Evolutionary conservation across 192 early-diverging fungal genomes (phyloP), one percentile per base, ranked within the genome.

Genomic region (Coemansia sp.): DNA sequence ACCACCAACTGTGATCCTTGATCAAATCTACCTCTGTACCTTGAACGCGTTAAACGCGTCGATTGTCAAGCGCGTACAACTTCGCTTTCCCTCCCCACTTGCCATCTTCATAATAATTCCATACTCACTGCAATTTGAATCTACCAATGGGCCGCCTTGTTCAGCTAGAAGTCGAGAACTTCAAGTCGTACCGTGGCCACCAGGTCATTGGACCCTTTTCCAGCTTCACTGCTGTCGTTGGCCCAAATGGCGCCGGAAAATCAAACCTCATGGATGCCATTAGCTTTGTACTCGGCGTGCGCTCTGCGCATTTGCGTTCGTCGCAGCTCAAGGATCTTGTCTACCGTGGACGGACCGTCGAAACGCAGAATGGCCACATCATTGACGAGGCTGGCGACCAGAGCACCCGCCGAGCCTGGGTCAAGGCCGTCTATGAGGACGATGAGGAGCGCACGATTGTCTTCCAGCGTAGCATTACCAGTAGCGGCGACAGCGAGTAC

Each of bases 261-360:
- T 98, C 96, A 19, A 99, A 99, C 73, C 85, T 98, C 21, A 99
- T 99, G 96, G 98, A 99, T 75, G 98, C 98, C 42, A 96, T 99
- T 72, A 93, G 91, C 33, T 99, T 99, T 87, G 98, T 99, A 2
- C 86, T 99, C 23, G 98, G 98, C 33, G 90, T 99, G 61, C 91
- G 95, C 53, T 95, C 95, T 5, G 61, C 87, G n/a, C 94, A 98
- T 43, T 81, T 99, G 66, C 91, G 98, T 8, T 98, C 96, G 1
- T 75, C 90, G 16, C 89, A 95, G 28, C 86, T 99, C 37, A 87
- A 89, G 61, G 96, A 99, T 42, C 85, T 99, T 30, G 92, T 99
- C 14, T 98, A 99, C 73, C 87, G 91, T 19, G 88, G 89, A 33
- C 72, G 89, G 0, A 85, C 87, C 1, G 77, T 85, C 38, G 62